These are phyloP conservation scores for Penicillium verrucosum DNA, from an alignment of 2,329 filamentous ascomycete species.

Conservation along the genomic window DNA sequence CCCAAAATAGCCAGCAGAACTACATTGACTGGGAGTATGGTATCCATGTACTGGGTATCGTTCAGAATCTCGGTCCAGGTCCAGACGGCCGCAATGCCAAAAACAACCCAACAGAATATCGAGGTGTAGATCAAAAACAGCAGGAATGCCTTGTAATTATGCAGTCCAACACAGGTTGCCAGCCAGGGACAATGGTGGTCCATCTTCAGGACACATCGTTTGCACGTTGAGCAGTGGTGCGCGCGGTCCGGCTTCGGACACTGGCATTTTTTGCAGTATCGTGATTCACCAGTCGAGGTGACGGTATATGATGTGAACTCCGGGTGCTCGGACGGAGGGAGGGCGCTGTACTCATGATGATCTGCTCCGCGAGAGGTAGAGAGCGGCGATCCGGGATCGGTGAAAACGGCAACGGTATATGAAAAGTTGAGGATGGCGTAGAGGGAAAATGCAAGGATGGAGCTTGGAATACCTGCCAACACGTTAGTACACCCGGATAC, in stretches of 20 bases:
- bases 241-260: conserved; percentile 90
- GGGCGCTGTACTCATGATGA: conserved; percentile 63
- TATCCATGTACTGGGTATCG: conserved; percentile 68
- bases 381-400: conserved; percentile 70
- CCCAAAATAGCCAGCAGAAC: conserved; percentile 82
- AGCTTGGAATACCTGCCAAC: conserved; percentile 45
- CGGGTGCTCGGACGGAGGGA: conserved; percentile 69
- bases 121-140: conserved; percentile 88
- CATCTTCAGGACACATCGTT: conserved; percentile 96
- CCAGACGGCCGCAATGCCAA: conserved; percentile 74
- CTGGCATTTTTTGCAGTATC: conserved; percentile 98
- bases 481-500: neutral
- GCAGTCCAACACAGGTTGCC: conserved; percentile 87
- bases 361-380: conserved; percentile 25
- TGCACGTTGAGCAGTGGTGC: conserved; percentile 95
- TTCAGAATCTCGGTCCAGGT: conserved; percentile 78
- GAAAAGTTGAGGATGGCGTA: conserved; percentile 80
- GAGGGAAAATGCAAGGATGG: conserved; percentile 64
- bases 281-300: conserved; percentile 79
- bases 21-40: conserved; percentile 82
- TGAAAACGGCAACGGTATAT: conserved; percentile 93
- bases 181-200: conserved; percentile 99
- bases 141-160: conserved; percentile 93
- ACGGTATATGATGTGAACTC: conserved; percentile 77
- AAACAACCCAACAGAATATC: conserved; percentile 77